Percentiles rank a stretch among this genome's conserved stretches.
These are phyloP conservation scores for Phytophthora chlamydospora DNA, from an alignment of 352 stramenopile genomes.

Conservation along the genomic window DNA sequence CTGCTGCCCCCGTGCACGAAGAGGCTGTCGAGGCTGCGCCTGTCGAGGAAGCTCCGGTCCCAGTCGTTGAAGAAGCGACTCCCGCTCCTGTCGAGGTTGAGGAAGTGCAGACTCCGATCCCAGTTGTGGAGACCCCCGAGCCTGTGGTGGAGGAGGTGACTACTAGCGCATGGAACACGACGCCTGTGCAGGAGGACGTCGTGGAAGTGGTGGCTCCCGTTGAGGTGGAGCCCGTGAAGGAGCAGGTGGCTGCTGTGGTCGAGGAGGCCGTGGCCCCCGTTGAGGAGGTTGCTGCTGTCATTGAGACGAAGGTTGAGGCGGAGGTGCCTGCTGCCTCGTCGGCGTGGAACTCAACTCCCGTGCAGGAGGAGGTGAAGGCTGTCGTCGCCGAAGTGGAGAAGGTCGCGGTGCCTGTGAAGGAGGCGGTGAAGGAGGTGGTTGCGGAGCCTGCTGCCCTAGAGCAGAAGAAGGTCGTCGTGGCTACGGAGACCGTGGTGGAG, in stretches of 20 bases:
- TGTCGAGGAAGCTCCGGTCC: not conserved
- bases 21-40: not conserved
- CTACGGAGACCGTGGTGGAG: slow-evolving; percentile 21
- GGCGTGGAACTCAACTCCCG: slow-evolving; percentile 36
- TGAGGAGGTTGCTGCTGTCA: slow-evolving; percentile 11
- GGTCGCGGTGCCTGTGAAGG: slow-evolving; percentile 17
- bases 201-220: slow-evolving; percentile 1
- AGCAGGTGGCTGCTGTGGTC: slow-evolving; percentile 15
- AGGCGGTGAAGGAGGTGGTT: slow-evolving; percentile 8
- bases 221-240: slow-evolving; percentile 17
- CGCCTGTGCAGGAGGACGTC: slow-evolving; percentile 22
- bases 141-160: slow-evolving; percentile 25
- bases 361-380: slow-evolving; percentile 21
- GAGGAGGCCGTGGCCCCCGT: slow-evolving; percentile 15
- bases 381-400: slow-evolving; percentile 18
- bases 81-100: slow-evolving; percentile 10
- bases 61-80: slow-evolving; percentile 1
- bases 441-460: slow-evolving; percentile 17
- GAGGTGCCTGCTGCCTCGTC: slow-evolving; percentile 16
- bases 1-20: not conserved
- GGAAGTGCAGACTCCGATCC: slow-evolving; percentile 6
- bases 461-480: slow-evolving; percentile 20
- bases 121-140: not conserved
- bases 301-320: slow-evolving; percentile 26
- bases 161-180: slow-evolving; percentile 32